phyloP scores from a whole-genome alignment of 768 basidiomycete species.

The Phylloporus sp. region DNA sequence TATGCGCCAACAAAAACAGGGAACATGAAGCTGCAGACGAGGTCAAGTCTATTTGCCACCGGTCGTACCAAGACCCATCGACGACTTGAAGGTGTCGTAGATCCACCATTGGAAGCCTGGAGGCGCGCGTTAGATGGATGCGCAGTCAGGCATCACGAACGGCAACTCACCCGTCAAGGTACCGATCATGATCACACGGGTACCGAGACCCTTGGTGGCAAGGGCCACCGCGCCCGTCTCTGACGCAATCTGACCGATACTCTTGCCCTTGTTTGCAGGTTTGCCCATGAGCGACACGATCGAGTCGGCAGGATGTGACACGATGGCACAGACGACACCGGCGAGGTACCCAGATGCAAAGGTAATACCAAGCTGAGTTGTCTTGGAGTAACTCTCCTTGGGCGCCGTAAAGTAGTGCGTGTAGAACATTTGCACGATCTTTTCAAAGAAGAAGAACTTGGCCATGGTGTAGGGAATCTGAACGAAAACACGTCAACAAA shows the following conservation, averaged over 20 bases:
- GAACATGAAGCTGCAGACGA: neutral
- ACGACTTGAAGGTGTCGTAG: constrained; percentile 80
- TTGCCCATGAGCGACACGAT: constrained; percentile 93
- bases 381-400: constrained; percentile 73
- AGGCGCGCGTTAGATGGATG: neutral
- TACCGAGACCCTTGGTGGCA: constrained; percentile 82
- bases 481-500: no score
- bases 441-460: constrained; percentile 96
- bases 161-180: constrained; percentile 40
- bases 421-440: constrained; percentile 83
- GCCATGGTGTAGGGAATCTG: constrained; percentile 99
- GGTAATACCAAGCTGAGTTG: constrained; percentile 84
- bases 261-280: constrained; percentile 78
- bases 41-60: constrained; percentile 74
- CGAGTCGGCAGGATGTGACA: constrained; percentile 95
- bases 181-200: constrained; percentile 83
- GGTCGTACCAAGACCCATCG: constrained; percentile 83
- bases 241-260: constrained; percentile 58
- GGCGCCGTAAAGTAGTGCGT: constrained; percentile 79
- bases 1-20: neutral
- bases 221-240: constrained; percentile 65
- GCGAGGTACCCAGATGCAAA: constrained; percentile 91
- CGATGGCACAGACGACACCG: constrained; percentile 92
- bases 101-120: constrained; percentile 92
- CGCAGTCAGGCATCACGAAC: neutral